phyloP scores from a whole-genome alignment of 345 rosid genomes.

The Syzygium grande region DNA sequence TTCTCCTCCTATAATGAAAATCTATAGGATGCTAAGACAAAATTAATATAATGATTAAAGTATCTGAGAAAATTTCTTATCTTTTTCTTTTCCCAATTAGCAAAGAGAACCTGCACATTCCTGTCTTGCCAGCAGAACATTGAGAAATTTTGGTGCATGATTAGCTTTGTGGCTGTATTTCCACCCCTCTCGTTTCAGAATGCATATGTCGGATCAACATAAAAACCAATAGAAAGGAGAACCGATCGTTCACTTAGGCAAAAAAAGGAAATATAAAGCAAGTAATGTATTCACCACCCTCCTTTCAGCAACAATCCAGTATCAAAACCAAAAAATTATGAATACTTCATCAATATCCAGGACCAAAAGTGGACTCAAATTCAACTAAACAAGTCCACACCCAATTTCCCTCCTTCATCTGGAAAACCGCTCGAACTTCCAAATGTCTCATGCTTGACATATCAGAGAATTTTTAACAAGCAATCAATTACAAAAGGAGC shows the following conservation, averaged over 20 bases:
- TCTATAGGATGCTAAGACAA: not conserved
- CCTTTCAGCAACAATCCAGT: not conserved
- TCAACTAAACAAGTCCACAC: not conserved
- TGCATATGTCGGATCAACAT: not conserved
- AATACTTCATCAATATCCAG: not conserved
- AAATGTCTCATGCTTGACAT: not conserved
- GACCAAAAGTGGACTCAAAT: not conserved
- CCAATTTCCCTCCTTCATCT: not conserved
- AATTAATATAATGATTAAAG: not conserved
- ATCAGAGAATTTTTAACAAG: not conserved
- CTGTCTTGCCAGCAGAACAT: not conserved
- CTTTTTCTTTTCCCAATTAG: not conserved
- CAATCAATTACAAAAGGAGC: not conserved
- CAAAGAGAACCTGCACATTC: not conserved
- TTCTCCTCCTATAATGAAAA: not conserved
- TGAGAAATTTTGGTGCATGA: not conserved
- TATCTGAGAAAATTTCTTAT: not conserved
- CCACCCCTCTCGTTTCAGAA: not conserved
- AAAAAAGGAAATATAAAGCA: not conserved
- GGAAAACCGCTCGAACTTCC: not conserved
- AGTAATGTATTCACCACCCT: not conserved
- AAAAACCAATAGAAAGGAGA: not conserved
- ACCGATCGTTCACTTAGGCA: not conserved
- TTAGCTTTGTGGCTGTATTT: not conserved
- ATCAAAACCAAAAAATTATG: not conserved